Percentiles rank a stretch among this genome's conserved stretches.
Conservation (phyloP, 495 filamentous ascomycete genomes). For the Hyaloscypha hepaticicola region DNA sequence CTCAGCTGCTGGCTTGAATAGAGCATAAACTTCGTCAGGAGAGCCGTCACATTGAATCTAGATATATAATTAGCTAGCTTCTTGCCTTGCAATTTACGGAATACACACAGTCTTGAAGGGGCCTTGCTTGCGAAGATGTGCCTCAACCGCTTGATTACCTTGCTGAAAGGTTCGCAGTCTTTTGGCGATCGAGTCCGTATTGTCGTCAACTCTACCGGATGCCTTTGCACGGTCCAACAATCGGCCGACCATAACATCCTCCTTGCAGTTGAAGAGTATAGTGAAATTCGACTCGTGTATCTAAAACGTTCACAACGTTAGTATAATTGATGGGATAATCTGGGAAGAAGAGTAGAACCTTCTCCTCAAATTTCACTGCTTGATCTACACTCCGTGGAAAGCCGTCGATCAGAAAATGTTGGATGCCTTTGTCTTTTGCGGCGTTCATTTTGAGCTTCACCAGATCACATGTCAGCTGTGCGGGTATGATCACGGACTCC, state of each 20-base stretch:
- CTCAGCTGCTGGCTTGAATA: not conserved
- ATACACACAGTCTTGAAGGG: not conserved
- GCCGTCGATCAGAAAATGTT: constrained; percentile 4
- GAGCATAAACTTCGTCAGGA: not conserved
- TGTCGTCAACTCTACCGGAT: not conserved
- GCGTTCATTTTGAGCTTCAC: not conserved
- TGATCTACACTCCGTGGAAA: constrained; percentile 9
- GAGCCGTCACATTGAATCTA: not conserved
- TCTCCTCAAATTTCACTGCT: constrained; percentile 5
- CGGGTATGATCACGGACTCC: constrained; percentile 4
- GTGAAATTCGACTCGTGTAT: not conserved
- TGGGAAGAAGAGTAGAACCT: not conserved
- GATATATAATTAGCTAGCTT: not conserved
- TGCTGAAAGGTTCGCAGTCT: not conserved
- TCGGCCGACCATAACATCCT: not conserved
- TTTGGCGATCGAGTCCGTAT: not conserved
- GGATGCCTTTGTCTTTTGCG: not conserved
- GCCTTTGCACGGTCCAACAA: not conserved
- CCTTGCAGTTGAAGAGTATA: not conserved
- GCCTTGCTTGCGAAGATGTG: not conserved
- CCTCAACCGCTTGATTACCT: not conserved
- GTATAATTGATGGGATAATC: not conserved
- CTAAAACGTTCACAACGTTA: not conserved
- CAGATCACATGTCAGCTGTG: constrained; percentile 7
- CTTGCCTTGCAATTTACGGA: not conserved